Evolutionary conservation across 345 rosid genomes (phyloP).

Genomic region (Bruguiera sexangula): DNA sequence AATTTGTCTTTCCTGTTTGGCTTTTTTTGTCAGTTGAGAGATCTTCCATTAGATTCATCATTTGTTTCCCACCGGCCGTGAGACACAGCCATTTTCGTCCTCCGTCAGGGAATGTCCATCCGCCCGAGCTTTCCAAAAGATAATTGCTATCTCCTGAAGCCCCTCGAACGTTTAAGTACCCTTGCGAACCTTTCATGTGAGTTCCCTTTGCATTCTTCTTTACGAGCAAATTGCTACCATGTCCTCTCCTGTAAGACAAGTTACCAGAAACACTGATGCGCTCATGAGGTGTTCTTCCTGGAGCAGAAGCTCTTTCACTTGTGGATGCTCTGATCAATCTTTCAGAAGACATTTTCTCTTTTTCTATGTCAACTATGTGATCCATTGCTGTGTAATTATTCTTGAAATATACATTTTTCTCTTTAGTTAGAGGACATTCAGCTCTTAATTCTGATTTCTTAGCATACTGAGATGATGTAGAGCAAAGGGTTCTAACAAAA

Average conservation of each 20-base stretch:
- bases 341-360: conserved; percentile 23
- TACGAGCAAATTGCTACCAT: conserved; percentile 15
- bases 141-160: conserved; percentile 20
- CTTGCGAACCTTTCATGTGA: conserved; percentile 19
- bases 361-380: conserved; percentile 12
- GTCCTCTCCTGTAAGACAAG: conserved; percentile 24
- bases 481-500: conserved; percentile 7
- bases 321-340: conserved; percentile 17
- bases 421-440: conserved; percentile 4
- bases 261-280: conserved; percentile 24
- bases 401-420: conserved; percentile 15
- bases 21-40: conserved; percentile 17
- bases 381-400: conserved; percentile 7
- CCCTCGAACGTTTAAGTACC: conserved; percentile 22
- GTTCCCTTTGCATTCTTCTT: conserved; percentile 26
- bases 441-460: conserved; percentile 13
- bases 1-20: conserved; percentile 21
- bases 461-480: conserved; percentile 11
- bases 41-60: conserved; percentile 33
- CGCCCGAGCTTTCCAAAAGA: conserved; percentile 34
- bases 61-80: conserved; percentile 42
- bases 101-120: conserved; percentile 73
- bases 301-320: conserved; percentile 26
- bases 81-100: conserved; percentile 38
- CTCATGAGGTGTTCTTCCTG: conserved; percentile 29